Evolutionary conservation across 163 green algal species (phyloP).

Genomic region (Coccomyxa subellipsoidea): DNA sequence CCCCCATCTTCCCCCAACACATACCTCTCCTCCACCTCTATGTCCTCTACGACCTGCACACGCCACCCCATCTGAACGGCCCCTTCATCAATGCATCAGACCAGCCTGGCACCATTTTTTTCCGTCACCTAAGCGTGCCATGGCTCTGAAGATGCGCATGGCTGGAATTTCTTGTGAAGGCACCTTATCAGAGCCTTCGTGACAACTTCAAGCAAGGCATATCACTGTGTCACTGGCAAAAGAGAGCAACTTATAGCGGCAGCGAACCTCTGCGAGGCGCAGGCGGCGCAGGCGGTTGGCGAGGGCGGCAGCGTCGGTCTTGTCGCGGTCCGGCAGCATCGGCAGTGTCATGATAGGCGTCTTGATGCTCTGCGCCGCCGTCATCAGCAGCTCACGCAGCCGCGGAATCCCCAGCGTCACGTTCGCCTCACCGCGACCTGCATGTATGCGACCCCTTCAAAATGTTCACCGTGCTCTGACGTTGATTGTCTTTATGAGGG

Average conservation of each 20-base stretch:
- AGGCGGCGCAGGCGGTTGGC: slow-evolving; percentile 76
- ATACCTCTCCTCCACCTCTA: slow-evolving; percentile 63
- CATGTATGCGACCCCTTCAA: no score
- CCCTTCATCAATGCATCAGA: neutral
- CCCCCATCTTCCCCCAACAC: neutral
- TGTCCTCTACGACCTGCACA: slow-evolving; percentile 25
- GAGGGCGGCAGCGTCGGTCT: slow-evolving; percentile 38
- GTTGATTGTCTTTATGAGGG: no score
- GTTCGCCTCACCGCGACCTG: slow-evolving; percentile 88
- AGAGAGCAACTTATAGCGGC: no score
- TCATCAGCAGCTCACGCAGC: slow-evolving; percentile 97
- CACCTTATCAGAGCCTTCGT: no score
- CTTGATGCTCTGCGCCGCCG: slow-evolving; percentile 74
- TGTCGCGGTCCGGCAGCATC: slow-evolving; percentile 35
- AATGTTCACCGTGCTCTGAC: no score
- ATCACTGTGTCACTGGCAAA: no score
- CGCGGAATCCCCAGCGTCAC: slow-evolving; percentile 95
- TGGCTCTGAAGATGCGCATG: no score
- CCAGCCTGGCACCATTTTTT: no score
- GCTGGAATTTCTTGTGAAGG: no score
- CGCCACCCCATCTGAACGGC: neutral
- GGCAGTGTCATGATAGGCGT: slow-evolving; percentile 93
- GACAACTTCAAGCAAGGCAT: no score
- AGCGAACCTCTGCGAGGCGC: slow-evolving; percentile 68
- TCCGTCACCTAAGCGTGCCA: no score